phyloP scores from a whole-genome alignment of 768 basidiomycete species.

The Rhodosporidiobolus odoratus region DNA sequence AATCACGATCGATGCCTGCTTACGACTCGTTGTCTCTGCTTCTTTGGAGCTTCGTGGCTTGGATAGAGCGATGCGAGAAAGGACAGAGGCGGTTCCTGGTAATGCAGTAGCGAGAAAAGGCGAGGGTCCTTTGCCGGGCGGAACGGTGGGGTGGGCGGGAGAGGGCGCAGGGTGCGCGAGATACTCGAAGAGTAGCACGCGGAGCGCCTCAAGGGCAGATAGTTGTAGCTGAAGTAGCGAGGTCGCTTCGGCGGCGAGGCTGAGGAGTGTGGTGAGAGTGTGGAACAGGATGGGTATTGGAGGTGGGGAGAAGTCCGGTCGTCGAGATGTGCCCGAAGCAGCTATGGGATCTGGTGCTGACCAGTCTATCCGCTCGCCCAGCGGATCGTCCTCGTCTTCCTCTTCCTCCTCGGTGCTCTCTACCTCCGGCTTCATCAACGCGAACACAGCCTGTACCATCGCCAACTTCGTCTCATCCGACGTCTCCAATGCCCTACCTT shows the following conservation, averaged over 20 bases:
- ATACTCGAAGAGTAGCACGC: constrained; percentile 8
- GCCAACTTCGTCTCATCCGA: constrained; percentile 30
- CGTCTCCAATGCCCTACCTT: constrained; percentile 60
- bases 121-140: background rate
- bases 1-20: constrained; percentile 17
- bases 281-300: constrained; percentile 69
- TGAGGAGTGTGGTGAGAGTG: constrained; percentile 69
- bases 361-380: constrained; percentile 40
- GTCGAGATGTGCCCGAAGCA: background rate
- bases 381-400: constrained; percentile 47
- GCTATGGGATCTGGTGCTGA: background rate
- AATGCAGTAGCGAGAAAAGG: constrained; percentile 32
- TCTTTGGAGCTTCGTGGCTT: background rate
- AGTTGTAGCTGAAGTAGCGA: constrained; percentile 52
- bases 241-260: constrained; percentile 57
- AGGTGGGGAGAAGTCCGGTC: background rate
- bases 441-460: no score
- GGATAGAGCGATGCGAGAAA: constrained; percentile 31
- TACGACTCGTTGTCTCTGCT: constrained; percentile 1
- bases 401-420: constrained; percentile 16
- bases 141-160: background rate
- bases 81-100: constrained; percentile 52
- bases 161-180: constrained; percentile 8
- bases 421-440: constrained; percentile 30
- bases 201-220: constrained; percentile 16